Percentiles rank a stretch among this genome's conserved stretches.
Conservation (phyloP, 306 rosid species). For the Acacia melanoxylon region DNA sequence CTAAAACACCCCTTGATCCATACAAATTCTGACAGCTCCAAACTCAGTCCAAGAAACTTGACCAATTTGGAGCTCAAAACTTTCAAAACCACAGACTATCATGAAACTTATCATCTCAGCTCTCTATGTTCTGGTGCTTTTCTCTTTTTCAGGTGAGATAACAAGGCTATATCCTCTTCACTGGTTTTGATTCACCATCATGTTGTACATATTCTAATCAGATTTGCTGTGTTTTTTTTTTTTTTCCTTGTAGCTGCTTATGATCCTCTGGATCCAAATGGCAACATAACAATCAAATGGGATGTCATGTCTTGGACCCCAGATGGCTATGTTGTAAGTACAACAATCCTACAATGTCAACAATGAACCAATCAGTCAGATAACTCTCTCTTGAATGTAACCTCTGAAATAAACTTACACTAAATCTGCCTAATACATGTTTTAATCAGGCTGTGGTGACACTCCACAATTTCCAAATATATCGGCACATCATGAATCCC, state of each 20-base stretch:
- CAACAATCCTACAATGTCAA: slow-evolving; percentile 6
- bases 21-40: slow-evolving; percentile 18
- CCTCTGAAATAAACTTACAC: background rate
- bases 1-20: slow-evolving; percentile 4
- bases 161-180: background rate
- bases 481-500: slow-evolving; percentile 84
- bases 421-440: background rate
- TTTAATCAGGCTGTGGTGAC: slow-evolving; percentile 67
- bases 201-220: slow-evolving; percentile 4
- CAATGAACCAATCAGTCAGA: background rate
- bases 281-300: slow-evolving; percentile 88
- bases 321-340: slow-evolving; percentile 88
- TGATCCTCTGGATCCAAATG: slow-evolving; percentile 96
- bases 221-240: slow-evolving; percentile 14
- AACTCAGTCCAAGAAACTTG: slow-evolving; percentile 8
- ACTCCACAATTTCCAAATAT: slow-evolving; percentile 82
- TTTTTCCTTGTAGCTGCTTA: slow-evolving; percentile 52
- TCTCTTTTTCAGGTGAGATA: slow-evolving; percentile 59
- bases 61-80: background rate
- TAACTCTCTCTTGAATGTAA: background rate
- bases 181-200: slow-evolving; percentile 4
- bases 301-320: slow-evolving; percentile 93
- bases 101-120: slow-evolving; percentile 57
- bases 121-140: slow-evolving; percentile 47
- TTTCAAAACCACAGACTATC: slow-evolving; percentile 2